Base-by-base conservation (phyloP, 2,329 filamentous ascomycete genomes). In the Colletotrichum gigasporum region DNA sequence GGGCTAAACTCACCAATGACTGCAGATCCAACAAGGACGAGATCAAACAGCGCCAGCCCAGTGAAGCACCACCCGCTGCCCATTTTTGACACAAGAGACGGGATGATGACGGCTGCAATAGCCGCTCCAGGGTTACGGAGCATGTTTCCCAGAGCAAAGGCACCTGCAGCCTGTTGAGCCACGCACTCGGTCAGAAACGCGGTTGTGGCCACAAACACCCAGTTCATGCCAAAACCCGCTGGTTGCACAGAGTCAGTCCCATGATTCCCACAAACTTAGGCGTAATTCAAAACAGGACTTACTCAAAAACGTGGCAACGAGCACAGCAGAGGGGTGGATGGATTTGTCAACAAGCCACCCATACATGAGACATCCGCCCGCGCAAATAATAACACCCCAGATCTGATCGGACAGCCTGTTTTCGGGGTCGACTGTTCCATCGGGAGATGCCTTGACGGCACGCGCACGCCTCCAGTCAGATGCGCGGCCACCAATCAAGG, bases 151-250 rank as follows among this genome's bases (percentile, higher is more conserved):
- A 81, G 69, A 1, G 79, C 79, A 44, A 81, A 78, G 7, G 79
- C 71, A 16, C 73, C 76, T 3, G 79, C 79, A 14, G 79, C 75
- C 48, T 78, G 75, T 42, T 74, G 67, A 10, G 76, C 74, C 2
- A 76, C 73, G 55, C 75, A 79, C 60, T 80, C 77, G 11, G 79
- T 80, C 39, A 79, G 73, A 63, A 78, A 81, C 1, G 76, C 76
- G 0, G 78, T 79, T 20, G 73, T 79, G 3, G 77, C 75, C 16
- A 81, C 76, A 60, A 81, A 79, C 42, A 80, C 78, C 66, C 79
- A 77, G 6, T 77, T 77, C 61, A 78, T 76, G 6, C 77, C 78
- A 32, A 79, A 72, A 4, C 74, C 71, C 63, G 71, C 71, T 75
- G 68, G 47, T 56, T 64, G 47, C 37, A 58, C 66, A 18, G 45